Percentiles rank a stretch among this genome's conserved stretches.
phyloP scores from a whole-genome alignment of 768 basidiomycete species.

The Leccinum aurantiacum region DNA sequence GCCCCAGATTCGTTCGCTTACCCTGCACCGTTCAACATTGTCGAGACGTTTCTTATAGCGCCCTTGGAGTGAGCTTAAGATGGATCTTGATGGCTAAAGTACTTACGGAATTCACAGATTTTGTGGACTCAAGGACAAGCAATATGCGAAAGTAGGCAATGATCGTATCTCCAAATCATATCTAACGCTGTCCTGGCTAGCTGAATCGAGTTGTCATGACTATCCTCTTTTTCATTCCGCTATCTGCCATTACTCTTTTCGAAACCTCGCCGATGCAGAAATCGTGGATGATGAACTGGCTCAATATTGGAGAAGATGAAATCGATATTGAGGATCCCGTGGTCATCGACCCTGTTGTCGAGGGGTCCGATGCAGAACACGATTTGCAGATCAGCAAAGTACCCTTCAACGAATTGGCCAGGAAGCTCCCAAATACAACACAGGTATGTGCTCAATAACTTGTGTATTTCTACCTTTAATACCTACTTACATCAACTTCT shows the following conservation, averaged over 20 bases:
- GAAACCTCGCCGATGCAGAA: conserved; percentile 61
- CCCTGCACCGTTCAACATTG: conserved; percentile 89
- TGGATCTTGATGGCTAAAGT: not conserved
- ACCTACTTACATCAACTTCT: not conserved
- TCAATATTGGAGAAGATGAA: conserved; percentile 53
- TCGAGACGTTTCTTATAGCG: conserved; percentile 77
- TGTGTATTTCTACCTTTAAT: conserved; percentile 5
- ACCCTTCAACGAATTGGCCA: conserved; percentile 66
- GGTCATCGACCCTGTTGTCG: conserved; percentile 59
- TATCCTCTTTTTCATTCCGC: conserved; percentile 77
- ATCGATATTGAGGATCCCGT: conserved; percentile 54
- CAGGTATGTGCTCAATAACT: conserved; percentile 48
- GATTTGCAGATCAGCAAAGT: conserved; percentile 70
- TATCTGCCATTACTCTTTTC: conserved; percentile 69
- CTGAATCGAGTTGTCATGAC: conserved; percentile 81
- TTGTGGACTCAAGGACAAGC: conserved; percentile 44
- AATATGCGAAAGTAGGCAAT: conserved; percentile 56
- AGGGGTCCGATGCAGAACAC: conserved; percentile 49
- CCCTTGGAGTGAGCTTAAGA: conserved; percentile 74
- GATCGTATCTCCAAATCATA: not conserved
- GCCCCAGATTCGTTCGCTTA: conserved; percentile 82
- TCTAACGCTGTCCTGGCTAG: conserved; percentile 33
- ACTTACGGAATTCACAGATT: conserved; percentile 34
- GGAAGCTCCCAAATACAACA: conserved; percentile 69
- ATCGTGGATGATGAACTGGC: conserved; percentile 69